Base-by-base conservation (phyloP, 768 basidiomycete species). In the Mrakia blollopis region DNA sequence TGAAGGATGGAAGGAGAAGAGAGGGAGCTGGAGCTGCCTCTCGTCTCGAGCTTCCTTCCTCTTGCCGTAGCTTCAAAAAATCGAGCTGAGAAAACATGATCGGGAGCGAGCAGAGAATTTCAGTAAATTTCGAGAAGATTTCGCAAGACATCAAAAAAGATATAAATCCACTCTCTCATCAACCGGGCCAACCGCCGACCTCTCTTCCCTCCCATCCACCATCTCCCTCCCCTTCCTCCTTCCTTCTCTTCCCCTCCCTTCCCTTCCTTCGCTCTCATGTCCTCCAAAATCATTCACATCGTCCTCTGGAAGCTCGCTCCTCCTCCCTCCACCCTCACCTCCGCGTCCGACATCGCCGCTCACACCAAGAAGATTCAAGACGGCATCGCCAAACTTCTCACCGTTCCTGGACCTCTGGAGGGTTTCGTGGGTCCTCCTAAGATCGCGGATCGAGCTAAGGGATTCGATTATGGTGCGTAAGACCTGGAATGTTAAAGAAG, bases 301-400 rank as follows among this genome's bases (percentile, higher is more conserved):
- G 83, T 83, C 65, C 81, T 83, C 23, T 83, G 80, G 81, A 82
- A 80, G 30, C 81, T 83, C 50, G 82, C 81, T 75, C 81, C 82
- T 7, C 81, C 83, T 13, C 44, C 76, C 7, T 60, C 61, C 6
- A 21, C 57, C 28, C 28, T 63, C 14, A 75, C 63, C 9, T 39
- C 54, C 10, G 60, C n/a, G 0, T 41, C 73, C 47, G 71, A 75
- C 41, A 16, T 67, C 52, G 74, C 65, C 5, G 54, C 74, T 54
- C 67, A 75, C 35, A 47, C 44, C 6, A 23, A 65, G 3, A 37
- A 54, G 41, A 35, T 77, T 71, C 71, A 71, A 9, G 61, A 57
- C 23, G 68, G 69, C 60, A 72, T 77, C 30, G n/a, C 63, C 44
- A 77, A 77, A 71, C 72, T 77, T 47, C 72, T 77, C 41, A 5